These are phyloP conservation scores for Phytopythium cucurbitacearum DNA, from an alignment of 352 stramenopile species.

Conservation along the genomic window DNA sequence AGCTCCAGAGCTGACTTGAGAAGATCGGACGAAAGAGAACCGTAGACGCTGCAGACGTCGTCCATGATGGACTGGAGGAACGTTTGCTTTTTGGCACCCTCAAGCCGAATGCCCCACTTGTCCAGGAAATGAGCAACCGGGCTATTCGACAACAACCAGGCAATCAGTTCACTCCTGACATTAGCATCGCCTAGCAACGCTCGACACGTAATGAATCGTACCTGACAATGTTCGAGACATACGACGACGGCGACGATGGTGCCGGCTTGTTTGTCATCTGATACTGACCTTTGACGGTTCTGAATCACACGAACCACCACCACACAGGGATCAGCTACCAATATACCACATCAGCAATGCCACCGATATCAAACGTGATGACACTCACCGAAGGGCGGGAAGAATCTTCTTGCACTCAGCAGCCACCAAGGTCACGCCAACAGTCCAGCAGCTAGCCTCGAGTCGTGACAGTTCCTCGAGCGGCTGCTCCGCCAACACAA, in stretches of 20 bases:
- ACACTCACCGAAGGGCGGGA: conserved; percentile 63
- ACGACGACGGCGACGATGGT: conserved; percentile 63
- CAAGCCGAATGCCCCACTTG: conserved; percentile 66
- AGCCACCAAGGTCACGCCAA: conserved; percentile 46
- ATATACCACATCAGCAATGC: conserved; percentile 1
- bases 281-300: conserved; percentile 86
- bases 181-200: not conserved
- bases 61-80: conserved; percentile 53
- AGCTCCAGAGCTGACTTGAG: conserved; percentile 75
- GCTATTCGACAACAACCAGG: conserved; percentile 17
- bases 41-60: conserved; percentile 56
- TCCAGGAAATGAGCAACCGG: conserved; percentile 69
- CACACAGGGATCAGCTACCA: not conserved
- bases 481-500: conserved; percentile 16
- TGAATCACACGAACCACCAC: conserved; percentile 9
- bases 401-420: conserved; percentile 87
- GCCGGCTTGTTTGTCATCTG: conserved; percentile 88
- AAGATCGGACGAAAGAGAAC: conserved; percentile 61
- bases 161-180: conserved; percentile 3
- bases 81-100: conserved; percentile 26
- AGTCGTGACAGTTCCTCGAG: conserved; percentile 33
- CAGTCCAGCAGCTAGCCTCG: conserved; percentile 63
- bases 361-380: not conserved
- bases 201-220: conserved; percentile 8
- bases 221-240: conserved; percentile 74